Conservation (phyloP, 192 early-diverging fungal species). For the Spizellomyces punctatus region DNA sequence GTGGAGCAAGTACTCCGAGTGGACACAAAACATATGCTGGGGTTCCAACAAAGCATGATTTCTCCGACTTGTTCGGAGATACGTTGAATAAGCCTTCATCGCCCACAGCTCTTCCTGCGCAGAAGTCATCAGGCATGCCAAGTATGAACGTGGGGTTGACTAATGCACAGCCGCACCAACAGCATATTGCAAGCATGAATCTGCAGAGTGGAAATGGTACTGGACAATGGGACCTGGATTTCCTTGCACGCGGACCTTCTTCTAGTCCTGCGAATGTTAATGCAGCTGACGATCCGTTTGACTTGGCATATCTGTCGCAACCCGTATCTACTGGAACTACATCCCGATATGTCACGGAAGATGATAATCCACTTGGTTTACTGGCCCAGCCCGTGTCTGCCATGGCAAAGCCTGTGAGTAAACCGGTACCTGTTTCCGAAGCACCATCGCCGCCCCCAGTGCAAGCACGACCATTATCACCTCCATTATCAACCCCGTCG, state of each 20-base stretch:
- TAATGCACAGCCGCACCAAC: no score
- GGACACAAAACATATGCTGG: not conserved
- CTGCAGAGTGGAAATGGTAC: no score
- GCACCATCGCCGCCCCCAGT: not conserved
- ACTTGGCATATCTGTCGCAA: not conserved
- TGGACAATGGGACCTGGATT: constrained; percentile 31
- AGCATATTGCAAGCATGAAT: no score
- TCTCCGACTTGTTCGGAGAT: not conserved
- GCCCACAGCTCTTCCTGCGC: no score
- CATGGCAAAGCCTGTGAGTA: not conserved
- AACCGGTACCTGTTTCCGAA: not conserved
- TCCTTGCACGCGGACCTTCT: constrained; percentile 8
- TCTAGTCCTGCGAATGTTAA: not conserved
- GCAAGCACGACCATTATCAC: not conserved
- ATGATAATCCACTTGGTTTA: constrained; percentile 25
- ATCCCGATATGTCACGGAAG: not conserved
- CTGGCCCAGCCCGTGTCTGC: constrained; percentile 22
- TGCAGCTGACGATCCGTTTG: constrained; percentile 16
- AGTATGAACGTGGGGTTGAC: no score
- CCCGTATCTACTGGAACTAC: not conserved
- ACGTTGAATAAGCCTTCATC: no score
- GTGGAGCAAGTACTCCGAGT: not conserved
- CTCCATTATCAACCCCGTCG: no score
- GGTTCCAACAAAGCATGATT: not conserved
- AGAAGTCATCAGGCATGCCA: no score